Percentiles rank a stretch among this genome's conserved stretches.
phyloP scores from a whole-genome alignment of 805 yeast species.

The Starmera caribaea region DNA sequence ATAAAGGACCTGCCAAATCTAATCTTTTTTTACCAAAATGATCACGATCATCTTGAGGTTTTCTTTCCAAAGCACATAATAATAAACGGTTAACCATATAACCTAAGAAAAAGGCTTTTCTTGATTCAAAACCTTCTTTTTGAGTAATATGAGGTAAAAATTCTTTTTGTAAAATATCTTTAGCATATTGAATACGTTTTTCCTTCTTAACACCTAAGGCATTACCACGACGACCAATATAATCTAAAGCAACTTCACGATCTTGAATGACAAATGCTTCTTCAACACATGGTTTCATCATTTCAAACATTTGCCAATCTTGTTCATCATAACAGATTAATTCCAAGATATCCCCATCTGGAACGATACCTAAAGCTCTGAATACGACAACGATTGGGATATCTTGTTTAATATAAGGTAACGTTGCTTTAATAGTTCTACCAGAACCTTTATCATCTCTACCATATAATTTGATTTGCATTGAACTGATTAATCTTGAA shows the following conservation, averaged over 20 bases:
- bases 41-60: conserved; percentile 98
- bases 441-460: conserved; percentile 69
- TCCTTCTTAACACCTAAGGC: conserved; percentile 94
- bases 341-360: conserved; percentile 97
- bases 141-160: conserved; percentile 96
- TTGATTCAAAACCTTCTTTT: conserved; percentile 91
- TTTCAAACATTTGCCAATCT: conserved; percentile 99
- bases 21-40: conserved; percentile 98
- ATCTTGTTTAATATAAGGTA: conserved; percentile 94
- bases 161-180: conserved; percentile 93
- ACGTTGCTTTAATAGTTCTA: conserved; percentile 87
- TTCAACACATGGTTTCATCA: conserved; percentile 98
- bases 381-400: conserved; percentile 95
- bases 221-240: conserved; percentile 96
- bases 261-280: conserved; percentile 98
- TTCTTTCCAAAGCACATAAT: conserved; percentile 92
- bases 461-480: conserved; percentile 88
- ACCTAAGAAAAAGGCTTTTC: conserved; percentile 95
- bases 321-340: conserved; percentile 96
- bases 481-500: conserved; percentile 83
- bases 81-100: conserved; percentile 95
- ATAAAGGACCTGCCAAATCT: conserved; percentile 96
- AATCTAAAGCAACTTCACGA: conserved; percentile 95
- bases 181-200: conserved; percentile 96
- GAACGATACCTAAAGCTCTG: conserved; percentile 96